phyloP scores from a whole-genome alignment of 106 monocot genomes.

The Narthecium ossifragum region DNA sequence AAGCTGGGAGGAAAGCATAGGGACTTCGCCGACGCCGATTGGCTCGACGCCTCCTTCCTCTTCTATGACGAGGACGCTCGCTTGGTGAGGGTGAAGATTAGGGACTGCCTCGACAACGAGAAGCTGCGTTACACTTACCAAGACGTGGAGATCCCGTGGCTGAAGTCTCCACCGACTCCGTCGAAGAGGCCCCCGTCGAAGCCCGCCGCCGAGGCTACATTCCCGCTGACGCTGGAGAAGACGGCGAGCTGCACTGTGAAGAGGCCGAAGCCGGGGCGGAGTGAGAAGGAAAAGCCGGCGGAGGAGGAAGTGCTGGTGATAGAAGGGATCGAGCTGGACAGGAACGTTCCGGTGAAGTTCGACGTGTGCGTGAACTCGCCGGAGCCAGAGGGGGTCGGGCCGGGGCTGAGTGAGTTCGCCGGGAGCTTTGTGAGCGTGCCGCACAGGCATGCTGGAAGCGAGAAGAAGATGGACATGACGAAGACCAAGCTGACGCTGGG shows the following conservation, averaged over 20 bases:
- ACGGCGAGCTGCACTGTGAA: background rate
- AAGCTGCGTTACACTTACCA: slow-evolving; percentile 11
- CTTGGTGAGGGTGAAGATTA: background rate
- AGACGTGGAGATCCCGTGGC: slow-evolving; percentile 2
- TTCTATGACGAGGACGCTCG: slow-evolving; percentile 20
- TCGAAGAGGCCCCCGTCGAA: background rate
- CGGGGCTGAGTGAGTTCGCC: background rate
- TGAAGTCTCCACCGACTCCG: background rate
- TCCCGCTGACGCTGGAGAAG: background rate
- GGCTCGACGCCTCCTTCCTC: slow-evolving; percentile 24
- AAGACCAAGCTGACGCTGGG: slow-evolving; percentile 17
- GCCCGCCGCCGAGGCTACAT: background rate
- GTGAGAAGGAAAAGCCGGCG: background rate
- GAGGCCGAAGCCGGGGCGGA: background rate
- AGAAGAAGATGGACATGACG: background rate
- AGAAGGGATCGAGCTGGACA: background rate
- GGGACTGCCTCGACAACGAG: background rate
- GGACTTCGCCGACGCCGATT: slow-evolving; percentile 1
- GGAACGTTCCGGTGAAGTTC: background rate
- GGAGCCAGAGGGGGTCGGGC: background rate
- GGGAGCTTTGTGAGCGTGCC: slow-evolving; percentile 11
- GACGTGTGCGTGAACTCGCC: slow-evolving; percentile 2
- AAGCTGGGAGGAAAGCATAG: background rate
- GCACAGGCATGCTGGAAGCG: background rate
- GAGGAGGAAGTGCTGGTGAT: slow-evolving; percentile 7